Evolutionary conservation across 228 moss, liverwort and hornwort genomes (phyloP).

Genomic region (Sphagnum fallax): DNA sequence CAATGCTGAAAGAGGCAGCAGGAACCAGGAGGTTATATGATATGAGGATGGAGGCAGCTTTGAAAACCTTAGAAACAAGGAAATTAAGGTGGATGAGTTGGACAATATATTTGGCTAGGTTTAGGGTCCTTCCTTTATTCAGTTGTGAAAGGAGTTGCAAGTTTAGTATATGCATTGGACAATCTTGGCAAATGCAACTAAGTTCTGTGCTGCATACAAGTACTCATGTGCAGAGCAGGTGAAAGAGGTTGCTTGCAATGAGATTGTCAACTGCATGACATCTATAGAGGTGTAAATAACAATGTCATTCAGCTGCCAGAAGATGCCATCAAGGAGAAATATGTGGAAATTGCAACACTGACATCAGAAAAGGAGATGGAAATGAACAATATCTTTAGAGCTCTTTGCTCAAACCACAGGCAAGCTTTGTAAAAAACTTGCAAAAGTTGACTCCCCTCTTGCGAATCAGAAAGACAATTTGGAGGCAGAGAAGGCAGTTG

Average conservation of each 20-base stretch:
- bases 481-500: conserved; percentile 58
- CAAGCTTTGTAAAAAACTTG: conserved; percentile 75
- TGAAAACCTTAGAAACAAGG: conserved; percentile 86
- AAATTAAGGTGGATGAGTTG: conserved; percentile 91
- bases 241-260: conserved; percentile 55
- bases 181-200: conserved; percentile 66
- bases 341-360: conserved; percentile 36
- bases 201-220: conserved; percentile 82
- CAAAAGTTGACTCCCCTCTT: conserved; percentile 71
- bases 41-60: conserved; percentile 78
- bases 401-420: conserved; percentile 55
- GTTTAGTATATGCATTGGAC: conserved; percentile 91
- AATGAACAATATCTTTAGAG: conserved; percentile 66
- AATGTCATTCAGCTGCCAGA: conserved; percentile 34
- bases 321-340: conserved; percentile 42
- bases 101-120: conserved; percentile 81
- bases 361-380: conserved; percentile 73
- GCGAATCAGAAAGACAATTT: conserved; percentile 66
- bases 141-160: conserved; percentile 78
- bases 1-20: conserved; percentile 97
- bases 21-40: conserved; percentile 91
- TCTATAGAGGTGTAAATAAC: conserved; percentile 42
- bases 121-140: conserved; percentile 81
- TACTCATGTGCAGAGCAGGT: conserved; percentile 68
- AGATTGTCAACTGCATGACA: conserved; percentile 36